Conservation (phyloP, 2,329 filamentous ascomycete species). For the Talaromyces marneffei region DNA sequence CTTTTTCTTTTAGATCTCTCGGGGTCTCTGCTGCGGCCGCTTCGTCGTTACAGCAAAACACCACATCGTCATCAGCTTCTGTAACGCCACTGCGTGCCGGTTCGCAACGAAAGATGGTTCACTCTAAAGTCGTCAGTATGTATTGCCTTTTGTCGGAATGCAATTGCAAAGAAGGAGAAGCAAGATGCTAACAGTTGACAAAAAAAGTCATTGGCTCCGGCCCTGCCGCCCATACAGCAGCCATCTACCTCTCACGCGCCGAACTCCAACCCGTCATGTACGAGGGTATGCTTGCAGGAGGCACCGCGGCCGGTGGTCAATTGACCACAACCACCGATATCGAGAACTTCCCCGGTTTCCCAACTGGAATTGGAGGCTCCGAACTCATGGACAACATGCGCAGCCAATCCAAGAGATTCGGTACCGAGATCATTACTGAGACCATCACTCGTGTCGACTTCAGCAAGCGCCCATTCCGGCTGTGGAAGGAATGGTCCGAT, state of each 20-base stretch:
- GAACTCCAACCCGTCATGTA: conserved; percentile 94
- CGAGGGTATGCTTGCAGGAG: conserved; percentile 96
- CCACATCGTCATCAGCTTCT: conserved; percentile 29
- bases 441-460: conserved; percentile 87
- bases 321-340: conserved; percentile 97
- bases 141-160: neutral
- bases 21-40: conserved; percentile 68
- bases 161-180: neutral
- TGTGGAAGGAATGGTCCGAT: conserved; percentile 84
- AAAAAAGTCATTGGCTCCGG: conserved; percentile 83
- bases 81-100: conserved; percentile 36
- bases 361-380: conserved; percentile 75
- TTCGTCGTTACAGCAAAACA: conserved; percentile 59
- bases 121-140: conserved; percentile 82
- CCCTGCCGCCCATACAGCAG: conserved; percentile 94
- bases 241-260: conserved; percentile 90
- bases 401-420: conserved; percentile 82
- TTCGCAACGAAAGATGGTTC: conserved; percentile 61
- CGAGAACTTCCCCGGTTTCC: conserved; percentile 97
- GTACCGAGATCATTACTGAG: conserved; percentile 84
- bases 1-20: conserved; percentile 62
- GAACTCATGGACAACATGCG: conserved; percentile 96
- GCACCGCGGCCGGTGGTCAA: conserved; percentile 92
- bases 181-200: conserved; percentile 30
- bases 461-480: conserved; percentile 77